Base-by-base conservation (phyloP, 768 basidiomycete genomes). In the Mrakia hoshinonis region DNA sequence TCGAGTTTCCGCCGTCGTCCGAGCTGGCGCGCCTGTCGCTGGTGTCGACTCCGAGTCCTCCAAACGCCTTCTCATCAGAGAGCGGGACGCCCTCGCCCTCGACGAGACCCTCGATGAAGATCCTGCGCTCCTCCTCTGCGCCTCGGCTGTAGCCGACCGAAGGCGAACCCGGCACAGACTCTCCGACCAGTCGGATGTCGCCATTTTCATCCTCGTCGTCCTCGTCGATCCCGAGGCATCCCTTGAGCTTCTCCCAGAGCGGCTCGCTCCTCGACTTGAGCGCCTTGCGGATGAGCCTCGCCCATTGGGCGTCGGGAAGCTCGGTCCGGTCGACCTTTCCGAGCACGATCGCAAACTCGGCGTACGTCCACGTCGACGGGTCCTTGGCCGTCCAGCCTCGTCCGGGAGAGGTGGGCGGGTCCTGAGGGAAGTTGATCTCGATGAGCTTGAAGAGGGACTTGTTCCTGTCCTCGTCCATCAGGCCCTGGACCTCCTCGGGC, bases 181-280 rank as follows among this genome's bases (percentile, higher is more conserved):
- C 58, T 18, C 60, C 68, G 9, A 48, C 68, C 43, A 67, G 66
- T 29, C 38, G 66, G 34, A 36, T n/a, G 49, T 68, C 67, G 10
- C 43, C 68, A 20, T 39, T 47, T 6, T 61, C 48, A 20, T 58
- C 47, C 58, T 69, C 68, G 24, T 71, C 70, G 52, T 66, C 70
- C 39, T 71, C 70, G 63, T 71, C 70, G 43, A 71, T 54, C n/a
- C 70, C 70, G 38, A 71, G 63, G 26, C 61, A 49, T 26, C 70
- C 70, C 64, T 71, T 71, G 38, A 71, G 70, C 63, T 66, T 71
- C 55, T 71, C 70, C 70, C 70, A 71, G 4, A 71, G 63, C 24
- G 70, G 60, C 64, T 71, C 70, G 43, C 51, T 55, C 55, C 61
- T 63, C 11, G n/a, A 10, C 36, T 71, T 49, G 62, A 71, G 62